Percentiles rank a stretch among this genome's conserved stretches.
phyloP scores from a whole-genome alignment of 2,329 filamentous ascomycete genomes.

The Colletotrichum lupini region DNA sequence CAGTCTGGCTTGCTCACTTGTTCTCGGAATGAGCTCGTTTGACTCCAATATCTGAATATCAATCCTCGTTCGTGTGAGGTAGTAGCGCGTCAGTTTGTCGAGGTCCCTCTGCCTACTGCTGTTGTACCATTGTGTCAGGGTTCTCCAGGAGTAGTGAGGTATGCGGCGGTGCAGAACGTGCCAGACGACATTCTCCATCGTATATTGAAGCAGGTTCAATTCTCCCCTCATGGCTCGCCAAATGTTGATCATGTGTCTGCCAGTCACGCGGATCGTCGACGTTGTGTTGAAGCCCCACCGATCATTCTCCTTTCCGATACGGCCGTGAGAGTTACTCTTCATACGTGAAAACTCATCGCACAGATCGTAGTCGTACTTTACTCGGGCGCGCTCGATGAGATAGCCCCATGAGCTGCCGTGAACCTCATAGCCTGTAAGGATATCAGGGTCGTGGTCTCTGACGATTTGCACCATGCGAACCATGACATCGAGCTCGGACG shows the following conservation, averaged over 20 bases:
- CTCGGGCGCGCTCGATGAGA: conserved; percentile 86
- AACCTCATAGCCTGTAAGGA: conserved; percentile 94
- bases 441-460: conserved; percentile 85
- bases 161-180: conserved; percentile 88
- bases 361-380: conserved; percentile 90
- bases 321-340: conserved; percentile 83
- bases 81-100: conserved; percentile 81
- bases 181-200: conserved; percentile 94
- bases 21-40: conserved; percentile 89
- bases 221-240: conserved; percentile 97
- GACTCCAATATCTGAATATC: conserved; percentile 91
- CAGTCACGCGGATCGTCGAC: conserved; percentile 91
- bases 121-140: conserved; percentile 85
- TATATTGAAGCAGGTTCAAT: conserved; percentile 91
- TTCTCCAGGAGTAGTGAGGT: conserved; percentile 84
- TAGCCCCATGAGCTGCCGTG: conserved; percentile 96
- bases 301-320: conserved; percentile 87
- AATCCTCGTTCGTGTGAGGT: conserved; percentile 78
- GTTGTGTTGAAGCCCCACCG: conserved; percentile 95
- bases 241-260: conserved; percentile 95
- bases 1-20: conserved; percentile 92
- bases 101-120: conserved; percentile 76
- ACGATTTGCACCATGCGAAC: conserved; percentile 90
- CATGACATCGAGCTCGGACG: conserved; percentile 85
- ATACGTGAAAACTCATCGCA: conserved; percentile 93